These are phyloP conservation scores for Jamesozyma hellenica DNA, from an alignment of 805 yeast genomes.

Conservation along the genomic window DNA sequence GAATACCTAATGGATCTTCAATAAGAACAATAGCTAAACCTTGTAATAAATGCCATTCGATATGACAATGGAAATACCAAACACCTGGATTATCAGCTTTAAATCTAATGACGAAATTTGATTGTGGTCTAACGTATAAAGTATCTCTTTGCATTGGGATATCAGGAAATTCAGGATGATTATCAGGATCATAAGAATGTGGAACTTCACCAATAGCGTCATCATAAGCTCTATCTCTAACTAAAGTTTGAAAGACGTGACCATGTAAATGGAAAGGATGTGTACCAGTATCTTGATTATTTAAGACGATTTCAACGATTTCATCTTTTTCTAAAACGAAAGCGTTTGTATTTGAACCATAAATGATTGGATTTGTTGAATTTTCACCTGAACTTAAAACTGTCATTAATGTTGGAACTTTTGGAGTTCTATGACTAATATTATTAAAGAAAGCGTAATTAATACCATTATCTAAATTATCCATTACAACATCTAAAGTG, in stretches of 20 bases:
- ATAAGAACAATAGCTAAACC: conserved; percentile 75
- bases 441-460: conserved; percentile 97
- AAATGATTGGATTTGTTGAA: conserved; percentile 43
- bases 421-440: conserved; percentile 65
- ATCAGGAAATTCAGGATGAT: conserved; percentile 47
- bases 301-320: conserved; percentile 69
- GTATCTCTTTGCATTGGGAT: conserved; percentile 82
- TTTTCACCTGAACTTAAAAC: conserved; percentile 62
- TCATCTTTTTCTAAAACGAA: conserved; percentile 47
- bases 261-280: conserved; percentile 99
- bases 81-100: conserved; percentile 94
- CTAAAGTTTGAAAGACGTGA: conserved; percentile 66
- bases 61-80: conserved; percentile 98
- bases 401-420: conserved; percentile 76
- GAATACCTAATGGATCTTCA: conserved; percentile 74
- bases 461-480: conserved; percentile 73
- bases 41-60: conserved; percentile 96
- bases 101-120: conserved; percentile 78
- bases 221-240: conserved; percentile 53
- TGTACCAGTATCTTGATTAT: conserved; percentile 81
- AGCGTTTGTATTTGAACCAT: conserved; percentile 74
- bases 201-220: conserved; percentile 45
- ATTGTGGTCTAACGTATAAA: conserved; percentile 67
- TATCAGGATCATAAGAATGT: conserved; percentile 44
- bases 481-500: conserved; percentile 70